A percentile compares a stretch with the other conserved stretches of the same genome.
phyloP scores from a whole-genome alignment of 2,329 filamentous ascomycete species.

The Cercospora sp. region DNA sequence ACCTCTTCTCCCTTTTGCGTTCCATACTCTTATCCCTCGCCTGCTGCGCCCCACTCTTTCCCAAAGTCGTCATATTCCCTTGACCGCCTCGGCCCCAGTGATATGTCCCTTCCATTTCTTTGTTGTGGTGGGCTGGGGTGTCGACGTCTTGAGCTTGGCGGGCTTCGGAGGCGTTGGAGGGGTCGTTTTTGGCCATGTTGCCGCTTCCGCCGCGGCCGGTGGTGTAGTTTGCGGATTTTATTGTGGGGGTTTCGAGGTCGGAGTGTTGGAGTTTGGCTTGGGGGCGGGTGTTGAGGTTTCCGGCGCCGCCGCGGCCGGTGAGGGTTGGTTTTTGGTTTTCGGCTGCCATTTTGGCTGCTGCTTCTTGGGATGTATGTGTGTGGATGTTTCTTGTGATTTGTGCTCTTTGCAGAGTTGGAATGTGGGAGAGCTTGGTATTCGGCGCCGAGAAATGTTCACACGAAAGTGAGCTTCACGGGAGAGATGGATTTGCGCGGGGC shows the following conservation, averaged over 20 bases:
- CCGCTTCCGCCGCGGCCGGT: slow-evolving; percentile 86
- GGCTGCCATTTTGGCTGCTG: neutral
- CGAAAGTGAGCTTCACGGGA: neutral
- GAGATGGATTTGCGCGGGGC: neutral
- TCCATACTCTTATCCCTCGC: slow-evolving; percentile 42
- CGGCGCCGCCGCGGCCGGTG: slow-evolving; percentile 73
- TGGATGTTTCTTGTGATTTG: no score
- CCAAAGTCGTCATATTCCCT: slow-evolving; percentile 61
- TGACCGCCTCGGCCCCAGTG: slow-evolving; percentile 74
- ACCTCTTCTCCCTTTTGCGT: slow-evolving; percentile 39
- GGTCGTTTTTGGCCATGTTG: slow-evolving; percentile 80
- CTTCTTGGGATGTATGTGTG: neutral
- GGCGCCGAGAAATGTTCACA: neutral
- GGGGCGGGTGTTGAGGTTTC: slow-evolving; percentile 50
- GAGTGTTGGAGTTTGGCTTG: slow-evolving; percentile 43
- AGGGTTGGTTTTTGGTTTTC: neutral
- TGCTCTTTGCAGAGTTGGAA: no score
- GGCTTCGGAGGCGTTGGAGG: slow-evolving; percentile 62
- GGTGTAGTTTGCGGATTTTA: slow-evolving; percentile 82
- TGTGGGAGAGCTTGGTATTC: neutral
- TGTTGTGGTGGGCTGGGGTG: slow-evolving; percentile 47
- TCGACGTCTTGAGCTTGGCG: slow-evolving; percentile 81
- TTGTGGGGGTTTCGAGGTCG: slow-evolving; percentile 76
- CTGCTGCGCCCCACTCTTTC: slow-evolving; percentile 39
- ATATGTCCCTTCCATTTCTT: slow-evolving; percentile 60